Conservation (phyloP, 805 yeast genomes). For the Schwanniomyces pseudopolymorphus region DNA sequence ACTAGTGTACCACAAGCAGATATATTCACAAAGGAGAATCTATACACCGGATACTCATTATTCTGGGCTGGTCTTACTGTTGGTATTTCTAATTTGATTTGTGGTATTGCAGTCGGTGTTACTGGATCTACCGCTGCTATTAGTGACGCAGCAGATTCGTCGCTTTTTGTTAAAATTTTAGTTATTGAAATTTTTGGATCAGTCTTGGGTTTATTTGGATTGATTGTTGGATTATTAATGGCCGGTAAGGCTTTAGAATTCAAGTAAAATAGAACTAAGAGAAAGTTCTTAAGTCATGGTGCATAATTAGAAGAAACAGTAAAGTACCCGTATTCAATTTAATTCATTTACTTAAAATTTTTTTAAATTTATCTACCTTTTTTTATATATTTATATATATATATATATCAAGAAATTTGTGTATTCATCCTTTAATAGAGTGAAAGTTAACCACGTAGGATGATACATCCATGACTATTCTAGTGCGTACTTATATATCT, state of each 20-base stretch:
- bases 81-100: constrained; percentile 86
- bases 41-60: constrained; percentile 91
- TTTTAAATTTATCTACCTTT: neutral
- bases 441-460: neutral
- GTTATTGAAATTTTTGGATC: constrained; percentile 98
- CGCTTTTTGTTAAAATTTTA: constrained; percentile 90
- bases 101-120: constrained; percentile 96
- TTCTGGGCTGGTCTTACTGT: constrained; percentile 99
- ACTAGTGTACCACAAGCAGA: constrained; percentile 62
- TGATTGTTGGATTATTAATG: constrained; percentile 97
- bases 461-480: neutral
- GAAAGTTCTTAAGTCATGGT: neutral
- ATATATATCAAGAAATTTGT: neutral
- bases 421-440: neutral
- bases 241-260: constrained; percentile 93
- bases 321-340: neutral
- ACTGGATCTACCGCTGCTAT: constrained; percentile 99
- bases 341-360: neutral
- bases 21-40: constrained; percentile 74
- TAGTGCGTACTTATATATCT: neutral
- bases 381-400: neutral
- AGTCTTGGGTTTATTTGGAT: constrained; percentile 91
- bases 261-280: constrained; percentile 34
- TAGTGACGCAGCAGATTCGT: constrained; percentile 95
- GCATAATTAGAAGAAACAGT: neutral